Evolutionary conservation across 345 rosid species (phyloP).

Genomic region (Salix dunnii): DNA sequence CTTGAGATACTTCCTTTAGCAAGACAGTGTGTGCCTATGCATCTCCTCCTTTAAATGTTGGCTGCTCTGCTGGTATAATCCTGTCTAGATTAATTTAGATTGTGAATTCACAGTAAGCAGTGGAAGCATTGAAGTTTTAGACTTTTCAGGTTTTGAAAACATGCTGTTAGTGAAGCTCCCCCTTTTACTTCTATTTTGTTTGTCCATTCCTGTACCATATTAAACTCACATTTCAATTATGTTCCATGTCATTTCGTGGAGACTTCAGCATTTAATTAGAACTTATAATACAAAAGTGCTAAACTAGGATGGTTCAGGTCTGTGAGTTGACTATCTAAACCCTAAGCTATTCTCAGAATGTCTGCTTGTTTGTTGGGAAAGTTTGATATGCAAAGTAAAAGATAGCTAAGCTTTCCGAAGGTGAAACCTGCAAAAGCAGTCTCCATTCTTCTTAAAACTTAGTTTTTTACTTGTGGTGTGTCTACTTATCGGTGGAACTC

Average conservation of each 20-base stretch:
- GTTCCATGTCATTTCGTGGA: not conserved
- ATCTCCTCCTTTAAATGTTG: not conserved
- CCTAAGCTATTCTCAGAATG: not conserved
- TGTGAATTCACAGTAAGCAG: not conserved
- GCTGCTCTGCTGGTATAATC: not conserved
- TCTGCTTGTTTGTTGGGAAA: not conserved
- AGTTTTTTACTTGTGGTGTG: not conserved
- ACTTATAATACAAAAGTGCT: too few relatives aligned
- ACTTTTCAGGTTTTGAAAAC: not conserved
- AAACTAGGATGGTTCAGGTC: not conserved
- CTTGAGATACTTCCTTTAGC: not conserved
- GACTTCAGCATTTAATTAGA: not conserved
- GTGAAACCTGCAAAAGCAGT: not conserved
- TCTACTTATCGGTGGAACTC: not conserved
- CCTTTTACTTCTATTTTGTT: not conserved
- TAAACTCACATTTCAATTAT: not conserved
- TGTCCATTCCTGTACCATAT: not conserved
- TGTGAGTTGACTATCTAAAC: not conserved
- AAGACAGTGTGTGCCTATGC: not conserved
- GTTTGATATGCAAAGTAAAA: not conserved
- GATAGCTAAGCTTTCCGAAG: not conserved
- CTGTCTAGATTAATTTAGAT: not conserved
- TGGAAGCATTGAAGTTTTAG: not conserved
- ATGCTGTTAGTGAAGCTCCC: not conserved
- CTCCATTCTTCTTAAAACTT: not conserved